Evolutionary conservation across 23 red algal genomes (phyloP).

Genomic region (Agarophyton chilense): DNA sequence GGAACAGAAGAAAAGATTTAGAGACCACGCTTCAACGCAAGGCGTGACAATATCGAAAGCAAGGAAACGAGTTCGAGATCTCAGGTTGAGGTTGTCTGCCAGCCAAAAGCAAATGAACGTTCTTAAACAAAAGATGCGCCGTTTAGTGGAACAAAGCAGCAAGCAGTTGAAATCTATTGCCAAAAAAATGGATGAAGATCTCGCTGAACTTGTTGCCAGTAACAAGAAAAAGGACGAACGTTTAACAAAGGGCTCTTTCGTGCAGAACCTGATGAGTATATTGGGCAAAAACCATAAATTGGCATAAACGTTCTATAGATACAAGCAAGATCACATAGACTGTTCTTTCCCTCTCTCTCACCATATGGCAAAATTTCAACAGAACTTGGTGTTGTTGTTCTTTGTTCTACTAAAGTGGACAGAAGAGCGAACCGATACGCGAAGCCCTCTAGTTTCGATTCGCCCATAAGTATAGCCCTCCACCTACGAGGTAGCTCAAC

Average conservation of each 20-base stretch:
- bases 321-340: not conserved
- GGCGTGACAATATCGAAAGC: not conserved
- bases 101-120: not conserved
- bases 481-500: too few relatives aligned
- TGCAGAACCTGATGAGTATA: constrained; percentile 19
- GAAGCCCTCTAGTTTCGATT: too few relatives aligned
- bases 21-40: not conserved
- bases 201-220: not conserved
- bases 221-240: not conserved
- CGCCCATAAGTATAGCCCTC: too few relatives aligned
- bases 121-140: not conserved
- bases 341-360: not conserved
- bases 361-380: too few relatives aligned
- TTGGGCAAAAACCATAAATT: not conserved
- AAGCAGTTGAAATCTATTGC: not conserved
- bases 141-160: not conserved
- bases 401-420: too few relatives aligned
- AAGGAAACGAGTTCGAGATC: not conserved
- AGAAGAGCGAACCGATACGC: too few relatives aligned
- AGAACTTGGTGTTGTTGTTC: too few relatives aligned
- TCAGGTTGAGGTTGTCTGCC: not conserved
- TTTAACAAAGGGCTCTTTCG: not conserved
- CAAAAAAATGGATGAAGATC: not conserved
- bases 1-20: not conserved
- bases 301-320: not conserved